Evolutionary conservation across 163 green algal species (phyloP).

Genomic region (Scenedesmus sp.): DNA sequence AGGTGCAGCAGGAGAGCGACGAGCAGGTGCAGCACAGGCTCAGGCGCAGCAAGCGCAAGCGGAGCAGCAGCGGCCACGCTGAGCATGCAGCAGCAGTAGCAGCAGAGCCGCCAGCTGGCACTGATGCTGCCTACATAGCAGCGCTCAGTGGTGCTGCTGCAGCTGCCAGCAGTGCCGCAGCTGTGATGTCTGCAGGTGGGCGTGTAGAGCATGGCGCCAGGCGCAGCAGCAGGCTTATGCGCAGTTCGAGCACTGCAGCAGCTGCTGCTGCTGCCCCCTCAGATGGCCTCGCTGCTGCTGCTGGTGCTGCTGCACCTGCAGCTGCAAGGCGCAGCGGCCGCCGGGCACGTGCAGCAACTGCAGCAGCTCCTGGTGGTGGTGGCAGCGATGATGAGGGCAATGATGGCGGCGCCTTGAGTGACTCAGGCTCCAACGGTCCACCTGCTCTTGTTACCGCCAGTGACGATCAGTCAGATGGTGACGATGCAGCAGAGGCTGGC

Average conservation of each 20-base stretch:
- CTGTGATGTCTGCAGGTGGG: background rate
- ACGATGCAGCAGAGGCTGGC: background rate
- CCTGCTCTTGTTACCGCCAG: background rate
- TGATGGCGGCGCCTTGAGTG: no score
- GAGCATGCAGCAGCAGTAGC: background rate
- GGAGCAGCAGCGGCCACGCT: background rate
- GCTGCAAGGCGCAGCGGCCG: background rate
- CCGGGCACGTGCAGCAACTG: background rate
- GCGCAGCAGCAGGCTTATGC: background rate
- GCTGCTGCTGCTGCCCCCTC: background rate
- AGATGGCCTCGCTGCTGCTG: background rate
- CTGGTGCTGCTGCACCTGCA: background rate
- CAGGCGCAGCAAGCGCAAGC: constrained; percentile 29
- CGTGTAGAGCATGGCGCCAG: background rate
- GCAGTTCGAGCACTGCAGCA: background rate
- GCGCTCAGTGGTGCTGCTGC: background rate
- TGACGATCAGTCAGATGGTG: background rate
- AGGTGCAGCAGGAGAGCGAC: background rate
- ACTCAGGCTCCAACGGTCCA: background rate
- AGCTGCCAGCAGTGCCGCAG: background rate
- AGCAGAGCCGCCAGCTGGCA: constrained; percentile 1
- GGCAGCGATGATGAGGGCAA: background rate
- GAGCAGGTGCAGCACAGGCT: background rate
- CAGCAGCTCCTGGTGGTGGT: background rate
- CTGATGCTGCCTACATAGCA: constrained; percentile 20